Evolutionary conservation across 345 rosid genomes (phyloP).

Genomic region (Eucalyptus marginata): DNA sequence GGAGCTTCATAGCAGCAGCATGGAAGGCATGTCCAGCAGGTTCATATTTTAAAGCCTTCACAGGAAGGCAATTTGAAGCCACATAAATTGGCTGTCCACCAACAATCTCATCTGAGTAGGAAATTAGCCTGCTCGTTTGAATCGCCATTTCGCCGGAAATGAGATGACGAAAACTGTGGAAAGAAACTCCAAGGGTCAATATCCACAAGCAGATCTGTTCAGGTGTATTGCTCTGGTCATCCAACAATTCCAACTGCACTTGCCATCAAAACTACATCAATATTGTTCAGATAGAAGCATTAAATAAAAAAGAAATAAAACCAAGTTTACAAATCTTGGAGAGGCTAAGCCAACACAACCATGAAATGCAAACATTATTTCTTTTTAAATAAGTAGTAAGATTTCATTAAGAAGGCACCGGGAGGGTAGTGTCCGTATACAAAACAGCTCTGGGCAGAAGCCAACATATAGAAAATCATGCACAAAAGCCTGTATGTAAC

Average conservation of each 20-base stretch:
- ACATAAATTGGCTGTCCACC: constrained; percentile 61
- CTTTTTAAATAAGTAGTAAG: background rate
- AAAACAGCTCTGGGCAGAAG: background rate
- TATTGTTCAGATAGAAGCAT: background rate
- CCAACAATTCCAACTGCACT: background rate
- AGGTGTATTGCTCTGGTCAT: background rate
- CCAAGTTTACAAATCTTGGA: background rate
- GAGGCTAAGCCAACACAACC: background rate
- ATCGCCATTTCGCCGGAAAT: constrained; percentile 1
- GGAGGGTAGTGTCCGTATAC: background rate
- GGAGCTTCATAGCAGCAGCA: constrained; percentile 68
- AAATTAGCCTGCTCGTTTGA: constrained; percentile 28
- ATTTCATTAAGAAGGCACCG: background rate
- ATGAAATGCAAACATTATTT: background rate
- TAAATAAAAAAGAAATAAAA: background rate
- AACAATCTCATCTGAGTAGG: constrained; percentile 70
- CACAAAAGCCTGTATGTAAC: background rate
- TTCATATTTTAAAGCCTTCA: constrained; percentile 66
- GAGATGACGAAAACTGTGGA: background rate
- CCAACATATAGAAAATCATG: background rate
- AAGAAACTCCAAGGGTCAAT: background rate
- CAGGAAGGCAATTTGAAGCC: constrained; percentile 75
- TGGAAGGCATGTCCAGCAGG: constrained; percentile 97
- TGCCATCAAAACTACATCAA: background rate
- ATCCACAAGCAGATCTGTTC: background rate